Evolutionary conservation across 768 basidiomycete genomes (phyloP).

Genomic region (Lactifluus subvellereus): DNA sequence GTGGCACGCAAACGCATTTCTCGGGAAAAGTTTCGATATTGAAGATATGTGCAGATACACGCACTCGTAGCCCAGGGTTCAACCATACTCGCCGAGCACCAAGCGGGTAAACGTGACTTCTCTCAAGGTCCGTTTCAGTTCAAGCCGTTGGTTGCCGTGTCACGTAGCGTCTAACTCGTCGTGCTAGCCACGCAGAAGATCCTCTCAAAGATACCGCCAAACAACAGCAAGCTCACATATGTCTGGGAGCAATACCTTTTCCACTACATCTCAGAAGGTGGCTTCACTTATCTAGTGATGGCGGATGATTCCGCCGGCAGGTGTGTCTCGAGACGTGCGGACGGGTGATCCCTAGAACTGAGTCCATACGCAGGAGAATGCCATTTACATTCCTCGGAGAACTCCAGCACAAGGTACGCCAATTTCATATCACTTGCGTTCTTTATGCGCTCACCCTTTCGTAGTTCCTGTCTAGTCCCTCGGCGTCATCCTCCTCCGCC

Average conservation of each 20-base stretch:
- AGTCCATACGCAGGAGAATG: slow-evolving; percentile 53
- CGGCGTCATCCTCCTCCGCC: slow-evolving; percentile 50
- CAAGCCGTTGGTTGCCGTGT: background rate
- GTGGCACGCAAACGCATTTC: background rate
- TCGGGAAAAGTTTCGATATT: background rate
- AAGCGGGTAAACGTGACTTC: slow-evolving; percentile 76
- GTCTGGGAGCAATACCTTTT: slow-evolving; percentile 93
- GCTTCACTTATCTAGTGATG: slow-evolving; percentile 87
- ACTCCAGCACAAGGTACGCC: slow-evolving; percentile 64
- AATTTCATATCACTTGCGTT: slow-evolving; percentile 1
- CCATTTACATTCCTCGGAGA: slow-evolving; percentile 92
- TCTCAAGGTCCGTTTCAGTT: slow-evolving; percentile 58
- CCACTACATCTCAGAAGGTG: slow-evolving; percentile 88
- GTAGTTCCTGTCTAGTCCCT: slow-evolving; percentile 58
- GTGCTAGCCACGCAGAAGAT: slow-evolving; percentile 78
- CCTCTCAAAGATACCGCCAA: slow-evolving; percentile 91
- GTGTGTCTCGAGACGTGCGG: slow-evolving; percentile 37
- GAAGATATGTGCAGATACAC: slow-evolving; percentile 52
- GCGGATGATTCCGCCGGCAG: slow-evolving; percentile 89
- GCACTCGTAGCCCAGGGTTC: slow-evolving; percentile 75
- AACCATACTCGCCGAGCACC: slow-evolving; percentile 83
- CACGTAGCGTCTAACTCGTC: background rate
- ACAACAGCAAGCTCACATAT: slow-evolving; percentile 73
- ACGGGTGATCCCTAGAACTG: background rate
- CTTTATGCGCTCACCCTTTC: slow-evolving; percentile 8